Evolutionary conservation across 345 rosid genomes (phyloP), one percentile per base, ranked within the genome.

Genomic region (Heritiera littoralis): DNA sequence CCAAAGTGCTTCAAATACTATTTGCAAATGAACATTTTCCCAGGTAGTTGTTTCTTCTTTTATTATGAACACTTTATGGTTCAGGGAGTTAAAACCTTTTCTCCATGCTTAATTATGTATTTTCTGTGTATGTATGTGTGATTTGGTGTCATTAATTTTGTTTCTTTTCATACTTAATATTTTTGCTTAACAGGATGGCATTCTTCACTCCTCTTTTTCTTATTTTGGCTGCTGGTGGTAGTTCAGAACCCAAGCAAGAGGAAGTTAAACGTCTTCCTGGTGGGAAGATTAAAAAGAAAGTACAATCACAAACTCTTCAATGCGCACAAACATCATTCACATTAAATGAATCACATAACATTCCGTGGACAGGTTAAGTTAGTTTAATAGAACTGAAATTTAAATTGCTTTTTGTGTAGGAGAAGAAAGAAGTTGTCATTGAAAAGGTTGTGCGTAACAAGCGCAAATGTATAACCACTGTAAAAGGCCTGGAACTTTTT

Each of bases 401-500:
- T 61, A 28, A 6, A 40, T 78, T 72, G 18, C 3, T 51, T 46
- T 20, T 79, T 9, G 7, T 72, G 59, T 72, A 86, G 92, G 90
- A 83, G 56, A 89, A 80, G 79, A 78, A 78, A 84, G 90, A 89
- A 81, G 88, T 89, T 80, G 40, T 87, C 52, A 89, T 87, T 35
- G 90, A 87, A 79, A 89, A 85, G 80, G 84, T 87, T 72, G 85
- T 82, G 11, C 89, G 84, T 79, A 87, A 87, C 84, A 87, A 85
- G 84, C 80, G 89, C 35, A 85, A 89, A 77, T 78, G 88, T 80
- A 89, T 87, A 63, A 85, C 87, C 51, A 87, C 86, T 60, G 80
- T 89, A 6, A 85, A 87, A 89, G 89, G 91, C 82, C 78, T 89
- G 83, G 88, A 89, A 0, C 88, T 79, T 74, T 89, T 89, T 51